Percentiles rank a stretch among this genome's conserved stretches.
Evolutionary conservation across 495 filamentous ascomycete genomes (phyloP).

Genomic region (Mytilinidion resinicola): DNA sequence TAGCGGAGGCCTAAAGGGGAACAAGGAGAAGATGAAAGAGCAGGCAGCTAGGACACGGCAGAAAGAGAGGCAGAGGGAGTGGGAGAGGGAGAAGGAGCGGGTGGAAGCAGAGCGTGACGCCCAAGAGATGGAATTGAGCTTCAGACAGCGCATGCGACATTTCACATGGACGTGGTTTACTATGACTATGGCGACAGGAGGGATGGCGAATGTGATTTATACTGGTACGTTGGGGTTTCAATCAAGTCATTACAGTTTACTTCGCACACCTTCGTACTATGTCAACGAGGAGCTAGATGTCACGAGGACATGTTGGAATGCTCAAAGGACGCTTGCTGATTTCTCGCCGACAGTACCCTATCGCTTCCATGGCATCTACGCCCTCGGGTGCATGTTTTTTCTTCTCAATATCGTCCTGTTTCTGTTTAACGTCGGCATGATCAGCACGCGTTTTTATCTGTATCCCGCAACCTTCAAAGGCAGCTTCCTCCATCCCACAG

Average conservation of each 20-base stretch:
- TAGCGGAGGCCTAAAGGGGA: too few species aligned
- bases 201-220: conserved; percentile 72
- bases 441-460: conserved; percentile 62
- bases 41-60: too few species aligned
- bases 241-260: background rate
- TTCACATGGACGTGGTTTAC: conserved; percentile 44
- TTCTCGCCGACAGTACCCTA: conserved; percentile 53
- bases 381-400: conserved; percentile 68
- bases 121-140: conserved; percentile 19
- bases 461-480: conserved; percentile 65
- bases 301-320: background rate
- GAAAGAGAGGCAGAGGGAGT: too few species aligned
- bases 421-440: conserved; percentile 58
- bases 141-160: conserved; percentile 35
- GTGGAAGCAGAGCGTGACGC: background rate
- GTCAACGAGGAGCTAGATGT: too few species aligned
- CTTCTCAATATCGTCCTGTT: conserved; percentile 71
- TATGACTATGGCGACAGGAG: conserved; percentile 71
- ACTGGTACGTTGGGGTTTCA: conserved; percentile 46
- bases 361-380: conserved; percentile 59
- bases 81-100: background rate
- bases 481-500: conserved; percentile 70
- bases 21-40: too few species aligned
- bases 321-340: background rate
- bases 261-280: background rate